Evolutionary conservation across 31 red algal species (phyloP).

Genomic region (Asparagopsis taxiformis): DNA sequence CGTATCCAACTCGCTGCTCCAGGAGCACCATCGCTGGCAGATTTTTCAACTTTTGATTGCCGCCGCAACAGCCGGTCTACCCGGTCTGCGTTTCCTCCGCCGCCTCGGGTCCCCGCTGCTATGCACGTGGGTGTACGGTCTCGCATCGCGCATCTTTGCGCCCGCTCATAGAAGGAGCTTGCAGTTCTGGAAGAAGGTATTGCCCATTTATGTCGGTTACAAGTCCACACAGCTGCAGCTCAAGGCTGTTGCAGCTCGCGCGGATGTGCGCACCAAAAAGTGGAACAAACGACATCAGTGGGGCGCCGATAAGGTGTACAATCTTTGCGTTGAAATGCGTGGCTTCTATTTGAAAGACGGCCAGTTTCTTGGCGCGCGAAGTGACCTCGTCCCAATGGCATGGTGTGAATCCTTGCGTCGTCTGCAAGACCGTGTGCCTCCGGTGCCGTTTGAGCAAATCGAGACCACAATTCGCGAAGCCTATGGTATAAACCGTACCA

Average conservation of each 20-base stretch:
- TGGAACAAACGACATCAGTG: constrained; percentile 84
- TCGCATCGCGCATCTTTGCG: neutral
- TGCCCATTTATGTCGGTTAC: constrained; percentile 70
- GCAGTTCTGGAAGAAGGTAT: constrained; percentile 76
- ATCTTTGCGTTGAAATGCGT: constrained; percentile 83
- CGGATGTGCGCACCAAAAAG: constrained; percentile 6
- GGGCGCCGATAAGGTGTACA: constrained; percentile 88
- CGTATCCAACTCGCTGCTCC: constrained; percentile 11
- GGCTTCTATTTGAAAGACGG: constrained; percentile 96
- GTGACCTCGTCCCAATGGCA: constrained; percentile 79
- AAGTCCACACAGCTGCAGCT: constrained; percentile 71
- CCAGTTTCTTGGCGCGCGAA: constrained; percentile 73
- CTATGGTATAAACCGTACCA: constrained; percentile 51
- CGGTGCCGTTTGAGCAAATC: constrained; percentile 70
- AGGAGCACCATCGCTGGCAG: constrained; percentile 28
- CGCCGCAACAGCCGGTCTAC: neutral
- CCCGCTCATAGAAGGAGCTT: constrained; percentile 57
- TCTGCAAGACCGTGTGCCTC: constrained; percentile 71
- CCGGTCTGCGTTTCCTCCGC: constrained; percentile 3
- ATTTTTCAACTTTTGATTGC: constrained; percentile 22
- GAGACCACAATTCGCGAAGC: constrained; percentile 34
- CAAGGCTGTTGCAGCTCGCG: too few species aligned
- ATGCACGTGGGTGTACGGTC: constrained; percentile 20
- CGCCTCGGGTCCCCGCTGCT: constrained; percentile 22
- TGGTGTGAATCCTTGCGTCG: constrained; percentile 71